Percentiles rank a stretch among this genome's conserved stretches.
Conservation (phyloP, 2,329 filamentous ascomycete genomes). For the Fusarium agapanthi region DNA sequence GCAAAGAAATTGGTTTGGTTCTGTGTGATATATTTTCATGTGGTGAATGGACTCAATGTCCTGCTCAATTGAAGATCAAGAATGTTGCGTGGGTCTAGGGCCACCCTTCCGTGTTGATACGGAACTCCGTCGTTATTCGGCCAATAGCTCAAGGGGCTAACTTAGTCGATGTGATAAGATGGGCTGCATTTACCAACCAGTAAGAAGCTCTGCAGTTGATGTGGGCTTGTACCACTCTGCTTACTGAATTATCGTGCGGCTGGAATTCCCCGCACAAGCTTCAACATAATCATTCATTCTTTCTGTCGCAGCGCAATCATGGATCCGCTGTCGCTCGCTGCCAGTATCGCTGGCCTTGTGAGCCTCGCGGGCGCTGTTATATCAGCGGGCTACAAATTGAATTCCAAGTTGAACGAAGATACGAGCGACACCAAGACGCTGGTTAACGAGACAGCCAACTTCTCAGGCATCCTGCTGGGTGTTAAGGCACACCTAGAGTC, state of each 20-base stretch:
- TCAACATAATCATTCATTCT: not conserved
- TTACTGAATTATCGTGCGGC: not conserved
- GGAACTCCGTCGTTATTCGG: fast-evolving
- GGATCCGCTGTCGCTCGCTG: not conserved
- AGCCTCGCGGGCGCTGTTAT: not conserved
- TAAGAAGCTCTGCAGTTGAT: not conserved
- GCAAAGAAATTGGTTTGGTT: fast-evolving
- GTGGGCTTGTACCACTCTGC: not conserved
- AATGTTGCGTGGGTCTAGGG: not conserved
- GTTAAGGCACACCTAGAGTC: not conserved
- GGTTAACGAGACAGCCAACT: fast-evolving
- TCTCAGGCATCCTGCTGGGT: not conserved
- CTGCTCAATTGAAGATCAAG: fast-evolving
- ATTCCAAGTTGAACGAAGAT: not conserved
- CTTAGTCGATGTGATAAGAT: not conserved
- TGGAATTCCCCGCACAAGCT: not conserved
- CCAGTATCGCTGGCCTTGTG: not conserved
- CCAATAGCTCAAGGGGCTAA: fast-evolving
- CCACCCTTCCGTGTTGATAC: not conserved
- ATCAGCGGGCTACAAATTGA: not conserved
- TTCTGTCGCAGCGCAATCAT: not conserved
- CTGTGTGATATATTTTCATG: no score
- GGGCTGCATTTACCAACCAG: fast-evolving
- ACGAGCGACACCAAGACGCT: not conserved
- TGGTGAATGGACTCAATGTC: no score